A percentile compares a stretch with the other conserved stretches of the same genome.
Evolutionary conservation across 2,329 filamentous ascomycete genomes (phyloP).

Genomic region (Malbranchea zuffiana): DNA sequence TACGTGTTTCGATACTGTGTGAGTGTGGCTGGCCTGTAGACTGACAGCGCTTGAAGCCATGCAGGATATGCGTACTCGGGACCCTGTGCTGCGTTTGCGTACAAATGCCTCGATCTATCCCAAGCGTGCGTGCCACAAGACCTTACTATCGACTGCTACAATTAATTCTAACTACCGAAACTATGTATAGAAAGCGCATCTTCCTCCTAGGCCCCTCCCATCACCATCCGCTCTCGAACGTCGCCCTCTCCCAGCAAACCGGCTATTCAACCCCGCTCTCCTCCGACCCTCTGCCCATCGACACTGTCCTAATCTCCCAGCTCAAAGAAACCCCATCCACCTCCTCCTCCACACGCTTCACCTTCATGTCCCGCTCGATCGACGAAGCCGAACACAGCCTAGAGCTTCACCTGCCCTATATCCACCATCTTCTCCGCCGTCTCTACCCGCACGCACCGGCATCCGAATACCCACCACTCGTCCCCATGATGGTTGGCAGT

Average conservation of each 20-base stretch:
- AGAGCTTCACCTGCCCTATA: slow-evolving; percentile 92
- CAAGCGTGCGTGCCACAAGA: slow-evolving; percentile 45
- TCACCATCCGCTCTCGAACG: slow-evolving; percentile 65
- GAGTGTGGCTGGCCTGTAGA: slow-evolving; percentile 12
- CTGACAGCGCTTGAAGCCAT: slow-evolving; percentile 50
- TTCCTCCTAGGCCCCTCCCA: slow-evolving; percentile 92
- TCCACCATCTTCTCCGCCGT: slow-evolving; percentile 63
- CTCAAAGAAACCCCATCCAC: slow-evolving; percentile 24
- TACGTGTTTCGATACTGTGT: slow-evolving; percentile 40
- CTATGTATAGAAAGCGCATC: slow-evolving; percentile 56
- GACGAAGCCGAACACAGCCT: slow-evolving; percentile 85
- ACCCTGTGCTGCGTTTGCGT: slow-evolving; percentile 85
- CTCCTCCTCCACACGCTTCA: slow-evolving; percentile 29
- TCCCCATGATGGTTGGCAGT: slow-evolving; percentile 78
- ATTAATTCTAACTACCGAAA: slow-evolving; percentile 6
- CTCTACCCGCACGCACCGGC: slow-evolving; percentile 40
- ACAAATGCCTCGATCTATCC: slow-evolving; percentile 74
- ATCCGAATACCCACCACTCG: slow-evolving; percentile 57
- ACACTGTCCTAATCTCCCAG: slow-evolving; percentile 33
- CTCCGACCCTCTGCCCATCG: slow-evolving; percentile 34
- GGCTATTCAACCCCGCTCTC: slow-evolving; percentile 37
- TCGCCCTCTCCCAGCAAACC: slow-evolving; percentile 62
- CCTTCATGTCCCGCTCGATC: slow-evolving; percentile 49
- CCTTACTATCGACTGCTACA: not conserved
- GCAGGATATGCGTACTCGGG: slow-evolving; percentile 91